These are phyloP conservation scores for Halenospora varia DNA, from an alignment of 495 filamentous ascomycete species.

Conservation along the genomic window DNA sequence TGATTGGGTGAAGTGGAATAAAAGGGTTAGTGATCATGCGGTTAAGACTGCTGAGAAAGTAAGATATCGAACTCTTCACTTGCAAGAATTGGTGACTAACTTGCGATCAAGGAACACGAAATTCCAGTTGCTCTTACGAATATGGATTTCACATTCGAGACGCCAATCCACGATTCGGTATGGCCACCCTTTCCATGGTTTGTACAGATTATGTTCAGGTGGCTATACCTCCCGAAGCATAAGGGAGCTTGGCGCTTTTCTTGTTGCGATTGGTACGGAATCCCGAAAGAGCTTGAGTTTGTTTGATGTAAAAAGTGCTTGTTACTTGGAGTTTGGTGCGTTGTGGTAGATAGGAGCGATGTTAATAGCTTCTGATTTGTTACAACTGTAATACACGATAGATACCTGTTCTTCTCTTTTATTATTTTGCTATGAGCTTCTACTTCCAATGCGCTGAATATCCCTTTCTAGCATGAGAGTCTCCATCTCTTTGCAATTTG, in stretches of 20 bases:
- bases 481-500: too few species aligned
- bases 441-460: too few species aligned
- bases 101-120: constrained; percentile 12
- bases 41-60: constrained; percentile 16
- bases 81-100: background rate
- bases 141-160: constrained; percentile 39
- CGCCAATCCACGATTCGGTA: constrained; percentile 22
- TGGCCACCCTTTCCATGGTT: constrained; percentile 36
- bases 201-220: constrained; percentile 20
- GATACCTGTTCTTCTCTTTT: too few species aligned
- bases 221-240: constrained; percentile 21
- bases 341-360: too few species aligned
- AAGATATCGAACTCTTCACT: background rate
- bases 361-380: too few species aligned
- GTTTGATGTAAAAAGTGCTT: too few species aligned
- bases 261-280: constrained; percentile 32
- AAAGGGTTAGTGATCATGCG: constrained; percentile 18
- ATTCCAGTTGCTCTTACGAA: constrained; percentile 30
- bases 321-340: background rate
- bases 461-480: too few species aligned
- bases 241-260: constrained; percentile 39
- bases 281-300: constrained; percentile 31
- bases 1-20: constrained; percentile 19
- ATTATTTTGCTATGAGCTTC: too few species aligned
- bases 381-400: too few species aligned